phyloP scores from a whole-genome alignment of 2,329 filamentous ascomycete species.

The Epichloe baconii region DNA sequence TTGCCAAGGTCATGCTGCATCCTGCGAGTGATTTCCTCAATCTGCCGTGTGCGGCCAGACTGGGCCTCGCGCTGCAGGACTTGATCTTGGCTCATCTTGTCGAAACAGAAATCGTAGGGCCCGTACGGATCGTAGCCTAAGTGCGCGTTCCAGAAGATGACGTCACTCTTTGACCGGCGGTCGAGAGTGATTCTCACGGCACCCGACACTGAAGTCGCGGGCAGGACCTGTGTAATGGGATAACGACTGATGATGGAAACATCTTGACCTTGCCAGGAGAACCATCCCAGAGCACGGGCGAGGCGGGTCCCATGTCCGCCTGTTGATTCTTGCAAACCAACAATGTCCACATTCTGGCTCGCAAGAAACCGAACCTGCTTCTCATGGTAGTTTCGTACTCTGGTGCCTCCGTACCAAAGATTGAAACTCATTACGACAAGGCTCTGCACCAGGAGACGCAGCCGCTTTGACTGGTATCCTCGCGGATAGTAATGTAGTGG shows the following conservation, averaged over 20 bases:
- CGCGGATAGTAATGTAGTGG: too few species aligned
- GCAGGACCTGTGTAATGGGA: too few species aligned
- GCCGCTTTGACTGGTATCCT: too few species aligned
- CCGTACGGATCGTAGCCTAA: conserved; percentile 16
- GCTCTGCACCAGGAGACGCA: too few species aligned
- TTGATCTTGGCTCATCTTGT: conserved; percentile 16
- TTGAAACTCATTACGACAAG: too few species aligned
- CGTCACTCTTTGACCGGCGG: too few species aligned
- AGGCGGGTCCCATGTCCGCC: conserved; percentile 18
- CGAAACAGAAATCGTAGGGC: conserved; percentile 28
- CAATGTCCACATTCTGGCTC: conserved; percentile 18
- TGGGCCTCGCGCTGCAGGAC: conserved; percentile 20
- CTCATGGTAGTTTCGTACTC: conserved; percentile 22
- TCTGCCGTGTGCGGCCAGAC: conserved; percentile 24
- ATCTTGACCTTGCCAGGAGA: conserved; percentile 19
- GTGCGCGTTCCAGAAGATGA: too few species aligned
- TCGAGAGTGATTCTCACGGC: too few species aligned
- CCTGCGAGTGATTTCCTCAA: conserved; percentile 16
- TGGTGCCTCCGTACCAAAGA: background rate
- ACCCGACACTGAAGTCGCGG: too few species aligned
- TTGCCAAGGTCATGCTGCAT: conserved; percentile 18
- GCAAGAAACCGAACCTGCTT: conserved; percentile 25
- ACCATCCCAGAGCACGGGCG: conserved; percentile 24
- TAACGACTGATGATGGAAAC: conserved; percentile 2
- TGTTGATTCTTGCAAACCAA: conserved; percentile 24